A percentile compares a stretch with the other conserved stretches of the same genome.
Evolutionary conservation across 495 filamentous ascomycete genomes (phyloP).

Genomic region (Penicillium antarcticum): DNA sequence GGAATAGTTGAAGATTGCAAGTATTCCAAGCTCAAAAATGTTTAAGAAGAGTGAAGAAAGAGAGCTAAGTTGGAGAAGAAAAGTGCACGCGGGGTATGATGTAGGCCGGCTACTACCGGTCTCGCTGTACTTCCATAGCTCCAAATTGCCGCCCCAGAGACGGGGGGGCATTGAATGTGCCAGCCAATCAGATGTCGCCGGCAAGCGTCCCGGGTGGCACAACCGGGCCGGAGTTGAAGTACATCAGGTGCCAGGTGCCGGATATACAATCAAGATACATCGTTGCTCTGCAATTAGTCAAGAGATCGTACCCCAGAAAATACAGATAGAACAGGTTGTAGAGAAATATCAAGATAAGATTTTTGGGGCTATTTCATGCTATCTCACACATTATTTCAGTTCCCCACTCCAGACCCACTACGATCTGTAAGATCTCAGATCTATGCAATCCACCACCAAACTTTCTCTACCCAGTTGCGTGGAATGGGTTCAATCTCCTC

Average conservation of each 20-base stretch:
- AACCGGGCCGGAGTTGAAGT: constrained; percentile 18
- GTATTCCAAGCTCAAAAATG: background rate
- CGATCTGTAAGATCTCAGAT: background rate
- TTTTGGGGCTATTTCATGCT: no score
- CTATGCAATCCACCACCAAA: constrained; percentile 35
- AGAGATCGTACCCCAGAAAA: background rate
- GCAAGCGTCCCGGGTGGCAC: constrained; percentile 21
- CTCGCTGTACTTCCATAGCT: background rate
- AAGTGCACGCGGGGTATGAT: constrained; percentile 24
- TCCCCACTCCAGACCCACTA: no score
- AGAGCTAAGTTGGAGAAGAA: constrained; percentile 7
- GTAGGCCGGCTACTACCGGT: constrained; percentile 26
- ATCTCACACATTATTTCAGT: no score
- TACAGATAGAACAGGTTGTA: background rate
- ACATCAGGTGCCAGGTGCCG: no score
- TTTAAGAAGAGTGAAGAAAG: constrained; percentile 5
- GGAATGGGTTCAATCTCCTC: constrained; percentile 23
- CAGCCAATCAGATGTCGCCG: constrained; percentile 17
- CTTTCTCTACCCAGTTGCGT: constrained; percentile 29
- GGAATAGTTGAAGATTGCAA: background rate
- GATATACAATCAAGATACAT: no score
- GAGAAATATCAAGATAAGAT: background rate
- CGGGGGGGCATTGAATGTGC: background rate
- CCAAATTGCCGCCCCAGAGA: background rate
- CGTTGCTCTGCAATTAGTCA: background rate